Conservation (phyloP, 2,329 filamentous ascomycete genomes). For the Calonectria ilicicola region DNA sequence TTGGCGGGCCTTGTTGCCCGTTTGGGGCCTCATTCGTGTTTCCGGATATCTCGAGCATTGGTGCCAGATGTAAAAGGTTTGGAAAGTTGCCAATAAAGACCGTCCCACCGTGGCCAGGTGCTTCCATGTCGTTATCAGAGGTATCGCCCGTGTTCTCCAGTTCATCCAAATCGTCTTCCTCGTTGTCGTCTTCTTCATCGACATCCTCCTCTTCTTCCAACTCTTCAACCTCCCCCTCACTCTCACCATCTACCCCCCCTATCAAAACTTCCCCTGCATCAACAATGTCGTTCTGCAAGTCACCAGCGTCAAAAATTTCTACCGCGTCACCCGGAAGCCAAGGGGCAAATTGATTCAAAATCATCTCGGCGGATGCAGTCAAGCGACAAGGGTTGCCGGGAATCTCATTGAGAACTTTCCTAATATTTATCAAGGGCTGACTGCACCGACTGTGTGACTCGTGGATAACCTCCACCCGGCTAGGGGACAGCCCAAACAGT, state of each 20-base stretch:
- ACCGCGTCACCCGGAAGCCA: conserved; percentile 21
- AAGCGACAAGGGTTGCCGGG: conserved; percentile 47
- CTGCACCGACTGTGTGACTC: conserved; percentile 20
- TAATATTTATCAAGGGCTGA: conserved; percentile 43
- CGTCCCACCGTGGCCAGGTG: not conserved
- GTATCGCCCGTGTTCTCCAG: conserved; percentile 33
- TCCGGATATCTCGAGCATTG: not conserved
- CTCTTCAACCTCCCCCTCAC: conserved; percentile 31
- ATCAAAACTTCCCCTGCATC: conserved; percentile 30
- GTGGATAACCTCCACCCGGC: conserved; percentile 33
- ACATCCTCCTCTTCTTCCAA: conserved; percentile 35
- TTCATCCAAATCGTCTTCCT: conserved; percentile 32
- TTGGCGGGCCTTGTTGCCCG: not conserved
- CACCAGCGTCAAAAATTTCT: conserved; percentile 21
- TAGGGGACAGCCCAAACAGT: conserved; percentile 46
- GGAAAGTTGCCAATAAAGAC: not conserved
- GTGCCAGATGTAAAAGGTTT: not conserved
- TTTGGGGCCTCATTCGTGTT: not conserved
- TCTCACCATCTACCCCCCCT: conserved; percentile 33
- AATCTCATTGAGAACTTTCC: conserved; percentile 38
- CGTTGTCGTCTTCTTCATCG: conserved; percentile 29
- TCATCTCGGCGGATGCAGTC: not conserved
- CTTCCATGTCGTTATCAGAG: conserved; percentile 29
- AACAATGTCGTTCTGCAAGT: conserved; percentile 24
- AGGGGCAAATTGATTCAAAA: conserved; percentile 28